phyloP scores from a whole-genome alignment of 345 rosid species.

The Eucalyptus sp. region DNA sequence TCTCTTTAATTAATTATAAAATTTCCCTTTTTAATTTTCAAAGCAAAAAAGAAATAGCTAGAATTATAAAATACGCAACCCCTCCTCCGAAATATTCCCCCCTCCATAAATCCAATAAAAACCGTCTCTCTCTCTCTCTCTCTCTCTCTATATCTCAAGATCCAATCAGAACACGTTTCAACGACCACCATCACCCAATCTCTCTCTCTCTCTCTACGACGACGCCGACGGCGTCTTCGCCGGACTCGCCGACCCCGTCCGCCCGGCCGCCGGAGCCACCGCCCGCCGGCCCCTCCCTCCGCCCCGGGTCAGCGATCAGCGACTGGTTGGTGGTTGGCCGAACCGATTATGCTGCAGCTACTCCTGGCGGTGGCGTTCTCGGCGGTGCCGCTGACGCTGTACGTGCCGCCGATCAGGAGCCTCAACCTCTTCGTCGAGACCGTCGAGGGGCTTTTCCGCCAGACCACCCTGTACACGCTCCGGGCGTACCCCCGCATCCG shows the following conservation, averaged over 20 bases:
- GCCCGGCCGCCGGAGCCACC: background rate
- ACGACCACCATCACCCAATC: background rate
- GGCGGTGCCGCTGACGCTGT: conserved; percentile 29
- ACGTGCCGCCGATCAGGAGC: conserved; percentile 33
- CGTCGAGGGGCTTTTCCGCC: conserved; percentile 12
- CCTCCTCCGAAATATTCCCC: background rate
- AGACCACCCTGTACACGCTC: conserved; percentile 6
- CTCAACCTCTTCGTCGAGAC: conserved; percentile 22
- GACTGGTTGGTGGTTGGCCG: background rate
- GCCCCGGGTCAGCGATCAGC: background rate
- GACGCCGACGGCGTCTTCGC: background rate
- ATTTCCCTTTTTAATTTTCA: background rate
- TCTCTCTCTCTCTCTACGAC: background rate
- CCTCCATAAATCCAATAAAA: background rate
- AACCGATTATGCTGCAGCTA: conserved; percentile 13
- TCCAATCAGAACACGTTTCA: background rate
- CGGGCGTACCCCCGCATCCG: conserved; percentile 25
- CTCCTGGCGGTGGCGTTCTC: conserved; percentile 37
- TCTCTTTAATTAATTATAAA: background rate
- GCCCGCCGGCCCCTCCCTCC: background rate
- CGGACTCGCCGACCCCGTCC: background rate
- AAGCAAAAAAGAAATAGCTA: background rate
- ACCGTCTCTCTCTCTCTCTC: background rate
- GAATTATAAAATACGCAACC: background rate
- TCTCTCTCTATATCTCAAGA: background rate